A percentile compares a stretch with the other conserved stretches of the same genome.
Conservation (phyloP, 306 rosid species). For the Begonia fuchsioides region DNA sequence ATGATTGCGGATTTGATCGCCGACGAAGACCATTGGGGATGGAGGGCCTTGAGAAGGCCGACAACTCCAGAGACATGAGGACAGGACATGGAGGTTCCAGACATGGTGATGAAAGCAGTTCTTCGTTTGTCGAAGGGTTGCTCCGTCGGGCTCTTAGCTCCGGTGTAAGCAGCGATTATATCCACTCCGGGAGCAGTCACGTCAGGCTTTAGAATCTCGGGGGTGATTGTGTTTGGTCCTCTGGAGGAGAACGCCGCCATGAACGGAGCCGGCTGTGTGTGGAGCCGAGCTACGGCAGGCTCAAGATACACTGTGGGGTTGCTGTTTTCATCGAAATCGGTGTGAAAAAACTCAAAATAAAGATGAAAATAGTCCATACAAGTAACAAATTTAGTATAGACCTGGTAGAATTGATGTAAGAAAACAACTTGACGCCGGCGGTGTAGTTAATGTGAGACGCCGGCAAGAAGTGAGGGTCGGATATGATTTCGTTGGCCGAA, state of each 20-base stretch:
- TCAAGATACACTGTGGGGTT: conserved; percentile 38
- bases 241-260: conserved; percentile 61
- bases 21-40: conserved; percentile 53
- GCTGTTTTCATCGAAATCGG: conserved; percentile 16
- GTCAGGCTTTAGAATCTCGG: conserved; percentile 59
- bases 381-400: conserved; percentile 5
- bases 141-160: conserved; percentile 26
- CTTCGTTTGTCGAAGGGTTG: conserved; percentile 23
- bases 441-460: conserved; percentile 32
- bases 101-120: conserved; percentile 30
- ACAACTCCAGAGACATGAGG: conserved; percentile 64
- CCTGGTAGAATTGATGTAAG: conserved; percentile 43
- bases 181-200: conserved; percentile 64
- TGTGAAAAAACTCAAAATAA: too few relatives aligned
- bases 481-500: conserved; percentile 16
- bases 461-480: conserved; percentile 48
- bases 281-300: conserved; percentile 19
- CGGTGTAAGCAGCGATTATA: conserved; percentile 44
- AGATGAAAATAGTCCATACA: background rate
- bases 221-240: conserved; percentile 50
- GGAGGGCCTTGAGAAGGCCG: conserved; percentile 50
- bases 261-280: conserved; percentile 42
- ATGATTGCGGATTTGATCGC: conserved; percentile 56
- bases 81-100: conserved; percentile 81
- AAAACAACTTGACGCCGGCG: conserved; percentile 25